These are phyloP conservation scores for Ustilago sp. DNA, from an alignment of 1,284 basidiomycete species.

Conservation along the genomic window DNA sequence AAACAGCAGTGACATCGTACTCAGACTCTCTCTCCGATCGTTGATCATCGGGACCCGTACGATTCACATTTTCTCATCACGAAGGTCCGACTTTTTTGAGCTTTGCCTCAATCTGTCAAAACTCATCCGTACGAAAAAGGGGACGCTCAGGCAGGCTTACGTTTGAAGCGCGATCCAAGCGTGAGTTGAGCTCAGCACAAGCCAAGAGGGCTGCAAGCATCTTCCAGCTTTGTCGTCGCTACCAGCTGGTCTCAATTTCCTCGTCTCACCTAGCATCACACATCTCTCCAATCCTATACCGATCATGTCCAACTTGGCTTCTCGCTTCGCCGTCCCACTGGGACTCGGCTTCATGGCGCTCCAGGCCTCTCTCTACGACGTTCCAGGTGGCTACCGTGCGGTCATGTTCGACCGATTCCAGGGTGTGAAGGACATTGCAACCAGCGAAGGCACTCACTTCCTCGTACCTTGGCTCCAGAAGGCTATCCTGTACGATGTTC, in stretches of 20 bases:
- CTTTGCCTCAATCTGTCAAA: background rate
- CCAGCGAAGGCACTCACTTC: constrained; percentile 91
- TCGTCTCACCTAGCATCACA: constrained; percentile 2
- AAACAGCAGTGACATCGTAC: too few relatives aligned
- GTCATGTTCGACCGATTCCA: constrained; percentile 99
- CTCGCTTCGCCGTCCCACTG: constrained; percentile 66
- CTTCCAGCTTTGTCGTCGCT: background rate
- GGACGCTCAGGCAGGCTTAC: constrained; percentile 21
- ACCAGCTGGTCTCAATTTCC: background rate
- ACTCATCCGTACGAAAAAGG: constrained; percentile 25
- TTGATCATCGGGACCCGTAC: too few relatives aligned
- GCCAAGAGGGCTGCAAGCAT: constrained; percentile 25
- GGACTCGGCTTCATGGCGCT: constrained; percentile 67
- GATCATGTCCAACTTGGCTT: constrained; percentile 48
- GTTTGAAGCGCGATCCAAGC: constrained; percentile 20
- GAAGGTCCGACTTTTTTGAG: constrained; percentile 4
- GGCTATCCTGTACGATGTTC: constrained; percentile 96
- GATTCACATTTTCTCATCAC: background rate
- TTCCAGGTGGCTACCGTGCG: constrained; percentile 81
- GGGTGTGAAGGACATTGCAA: constrained; percentile 75
- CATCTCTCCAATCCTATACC: background rate
- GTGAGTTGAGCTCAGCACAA: constrained; percentile 44
- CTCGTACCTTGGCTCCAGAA: constrained; percentile 89
- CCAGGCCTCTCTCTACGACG: constrained; percentile 70
- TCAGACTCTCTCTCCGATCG: too few relatives aligned